Conservation (phyloP, 768 basidiomycete genomes). For the Xanthoconium purpureum region DNA sequence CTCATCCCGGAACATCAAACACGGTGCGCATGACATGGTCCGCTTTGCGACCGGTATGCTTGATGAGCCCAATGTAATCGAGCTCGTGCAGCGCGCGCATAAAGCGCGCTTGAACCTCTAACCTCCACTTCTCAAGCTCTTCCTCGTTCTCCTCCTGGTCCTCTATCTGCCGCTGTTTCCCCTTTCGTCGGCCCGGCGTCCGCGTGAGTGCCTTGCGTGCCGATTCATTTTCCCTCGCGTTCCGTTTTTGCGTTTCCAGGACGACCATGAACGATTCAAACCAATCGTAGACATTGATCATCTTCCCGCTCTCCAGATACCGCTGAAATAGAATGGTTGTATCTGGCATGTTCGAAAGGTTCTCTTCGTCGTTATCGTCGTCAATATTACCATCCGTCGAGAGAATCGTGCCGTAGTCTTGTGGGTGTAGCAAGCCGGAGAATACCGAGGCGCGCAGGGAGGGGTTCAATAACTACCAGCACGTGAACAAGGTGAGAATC, state of each 20-base stretch:
- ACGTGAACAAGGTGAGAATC: neutral
- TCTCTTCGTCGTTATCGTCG: constrained; percentile 28
- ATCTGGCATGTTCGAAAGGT: constrained; percentile 62
- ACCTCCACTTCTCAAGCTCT: constrained; percentile 50
- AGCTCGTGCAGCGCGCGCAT: constrained; percentile 78
- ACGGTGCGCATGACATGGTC: constrained; percentile 73
- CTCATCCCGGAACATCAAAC: constrained; percentile 44
- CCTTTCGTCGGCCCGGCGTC: constrained; percentile 26
- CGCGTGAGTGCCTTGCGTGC: neutral
- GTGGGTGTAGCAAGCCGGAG: constrained; percentile 58
- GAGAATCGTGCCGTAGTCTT: constrained; percentile 38
- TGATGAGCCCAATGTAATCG: constrained; percentile 76
- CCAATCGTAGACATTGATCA: constrained; percentile 90
- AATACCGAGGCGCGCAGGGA: constrained; percentile 60
- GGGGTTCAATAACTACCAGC: constrained; percentile 61
- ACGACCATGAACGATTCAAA: constrained; percentile 71
- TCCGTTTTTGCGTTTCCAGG: constrained; percentile 53
- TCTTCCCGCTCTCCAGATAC: constrained; percentile 74
- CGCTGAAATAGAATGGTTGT: constrained; percentile 72
- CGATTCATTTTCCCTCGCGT: neutral
- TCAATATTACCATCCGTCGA: constrained; percentile 9
- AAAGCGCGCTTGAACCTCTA: constrained; percentile 74
- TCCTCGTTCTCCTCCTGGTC: constrained; percentile 29
- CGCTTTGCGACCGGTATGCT: constrained; percentile 72
- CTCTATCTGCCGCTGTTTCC: constrained; percentile 25